A percentile compares a stretch with the other conserved stretches of the same genome.
Conservation (phyloP, 2,329 filamentous ascomycete species). For the Myriosclerotinia duriaeana region DNA sequence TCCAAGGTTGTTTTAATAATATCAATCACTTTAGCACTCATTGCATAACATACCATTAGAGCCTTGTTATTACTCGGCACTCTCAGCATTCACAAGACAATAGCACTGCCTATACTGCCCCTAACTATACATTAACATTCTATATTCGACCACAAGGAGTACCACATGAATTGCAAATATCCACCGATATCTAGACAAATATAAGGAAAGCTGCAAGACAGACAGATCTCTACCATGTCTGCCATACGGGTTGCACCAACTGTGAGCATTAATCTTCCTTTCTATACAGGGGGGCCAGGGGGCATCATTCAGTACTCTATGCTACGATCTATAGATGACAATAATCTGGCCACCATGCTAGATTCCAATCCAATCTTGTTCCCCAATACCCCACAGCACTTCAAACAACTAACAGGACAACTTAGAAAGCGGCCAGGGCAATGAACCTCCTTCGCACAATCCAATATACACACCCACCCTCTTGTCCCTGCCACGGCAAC, state of each 20-base stretch:
- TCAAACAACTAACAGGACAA: conserved; percentile 24
- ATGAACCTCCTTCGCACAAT: conserved; percentile 80
- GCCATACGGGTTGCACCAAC: conserved; percentile 26
- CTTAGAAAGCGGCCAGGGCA: conserved; percentile 59
- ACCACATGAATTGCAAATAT: too few relatives aligned
- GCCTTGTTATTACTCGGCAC: too few relatives aligned
- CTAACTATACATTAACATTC: too few relatives aligned
- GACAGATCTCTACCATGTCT: conserved; percentile 1
- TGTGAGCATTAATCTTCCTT: conserved; percentile 27
- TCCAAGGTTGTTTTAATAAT: too few relatives aligned
- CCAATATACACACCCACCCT: conserved; percentile 83
- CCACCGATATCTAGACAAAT: neutral
- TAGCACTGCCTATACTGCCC: too few relatives aligned
- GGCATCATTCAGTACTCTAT: too few relatives aligned
- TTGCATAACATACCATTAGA: too few relatives aligned
- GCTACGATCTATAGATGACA: neutral
- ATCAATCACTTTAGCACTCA: too few relatives aligned
- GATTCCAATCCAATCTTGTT: neutral
- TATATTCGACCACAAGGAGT: too few relatives aligned
- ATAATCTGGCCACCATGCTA: too few relatives aligned
- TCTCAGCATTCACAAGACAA: too few relatives aligned
- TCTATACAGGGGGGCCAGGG: too few relatives aligned
- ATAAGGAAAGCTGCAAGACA: neutral
- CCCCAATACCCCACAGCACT: neutral
- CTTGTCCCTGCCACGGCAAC: conserved; percentile 91